Evolutionary conservation across 257 asterid species (phyloP), one percentile per base, ranked within the genome.

Genomic region (Ocimum tenuiflorum): DNA sequence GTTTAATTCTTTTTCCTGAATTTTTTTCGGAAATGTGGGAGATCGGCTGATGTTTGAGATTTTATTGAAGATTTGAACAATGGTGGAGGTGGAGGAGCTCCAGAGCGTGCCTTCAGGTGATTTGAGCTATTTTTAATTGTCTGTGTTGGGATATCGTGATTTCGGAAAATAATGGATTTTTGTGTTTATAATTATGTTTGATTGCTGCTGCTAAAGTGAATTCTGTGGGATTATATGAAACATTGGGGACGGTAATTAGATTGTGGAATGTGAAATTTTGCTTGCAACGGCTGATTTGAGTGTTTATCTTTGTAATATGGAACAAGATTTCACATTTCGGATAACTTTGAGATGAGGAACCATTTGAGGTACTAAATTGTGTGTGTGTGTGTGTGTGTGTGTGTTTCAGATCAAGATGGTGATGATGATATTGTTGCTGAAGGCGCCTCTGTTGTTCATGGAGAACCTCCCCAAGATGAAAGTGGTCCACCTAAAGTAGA

Each of bases 401-500:
- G 46, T 27, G 41, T 60, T 77, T 78, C 83, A 84, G 97, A 80
- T 69, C 79, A 17, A 74, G 84, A 76, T 72, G 71, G 71, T 62
- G 82, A 73, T 27, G 83, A 74, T 52, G 87, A 80, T 54, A 82
- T 92, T 60, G 77, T 86, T 29, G 58, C 83, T 35, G 95, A 92
- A 84, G 96, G 86, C 47, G 73, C 91, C 62, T 85, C 97, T 27
- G 82, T 79, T 69, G 89, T 87, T 68, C 89, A 66, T 73, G 94
- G 90, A 52, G 95, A 86, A 56, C 91, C 81, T 60, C 80, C 87
- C 50, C 91, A 80, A 69, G 94, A 83, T 64, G 96, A 82, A 49
- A 73, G 39, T 73, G 78, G 78, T 4, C 94, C 94, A 8, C 99
- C 99, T 27, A 85, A 84, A 79, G 91, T 92, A 72, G 90, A 82